Conservation (phyloP, 2,329 filamentous ascomycete genomes). For the Zymoseptoria brevis region DNA sequence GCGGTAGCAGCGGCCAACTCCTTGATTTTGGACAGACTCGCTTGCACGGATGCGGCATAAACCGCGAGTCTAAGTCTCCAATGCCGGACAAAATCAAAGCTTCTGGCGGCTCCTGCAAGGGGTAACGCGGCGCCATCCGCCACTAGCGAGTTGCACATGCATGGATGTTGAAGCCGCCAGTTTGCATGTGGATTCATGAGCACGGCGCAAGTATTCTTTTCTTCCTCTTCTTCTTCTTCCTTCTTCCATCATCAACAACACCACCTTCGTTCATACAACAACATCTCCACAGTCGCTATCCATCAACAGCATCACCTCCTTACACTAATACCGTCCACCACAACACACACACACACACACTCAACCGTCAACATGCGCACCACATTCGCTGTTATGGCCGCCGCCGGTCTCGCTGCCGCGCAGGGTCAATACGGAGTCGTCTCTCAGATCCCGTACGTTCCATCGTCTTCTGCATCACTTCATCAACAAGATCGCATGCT, state of each 20-base stretch:
- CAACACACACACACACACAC: conserved; percentile 3
- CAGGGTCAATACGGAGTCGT: conserved; percentile 8
- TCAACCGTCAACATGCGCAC: conserved; percentile 16
- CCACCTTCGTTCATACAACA: neutral
- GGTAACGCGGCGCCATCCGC: no score
- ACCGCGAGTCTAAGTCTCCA: neutral
- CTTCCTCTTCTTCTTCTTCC: neutral
- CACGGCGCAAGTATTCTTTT: neutral
- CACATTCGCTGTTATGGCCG: conserved; percentile 13
- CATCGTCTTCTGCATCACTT: neutral
- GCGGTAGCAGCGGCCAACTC: neutral
- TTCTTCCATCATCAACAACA: neutral
- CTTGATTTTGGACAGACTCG: neutral
- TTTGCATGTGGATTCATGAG: neutral
- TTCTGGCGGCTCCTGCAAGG: neutral
- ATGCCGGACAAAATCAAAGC: neutral
- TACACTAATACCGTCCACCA: conserved; percentile 1
- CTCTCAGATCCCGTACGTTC: conserved; percentile 15
- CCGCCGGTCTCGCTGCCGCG: conserved; percentile 12
- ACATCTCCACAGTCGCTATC: neutral
- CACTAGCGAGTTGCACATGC: neutral
- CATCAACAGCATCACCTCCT: conserved; percentile 2
- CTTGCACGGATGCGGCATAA: neutral
- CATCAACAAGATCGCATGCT: conserved; percentile 1
- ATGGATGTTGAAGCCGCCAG: neutral